These are phyloP conservation scores for Caulochytrium protostelioides DNA, from an alignment of 371 early-diverging fungal species.

Conservation along the genomic window DNA sequence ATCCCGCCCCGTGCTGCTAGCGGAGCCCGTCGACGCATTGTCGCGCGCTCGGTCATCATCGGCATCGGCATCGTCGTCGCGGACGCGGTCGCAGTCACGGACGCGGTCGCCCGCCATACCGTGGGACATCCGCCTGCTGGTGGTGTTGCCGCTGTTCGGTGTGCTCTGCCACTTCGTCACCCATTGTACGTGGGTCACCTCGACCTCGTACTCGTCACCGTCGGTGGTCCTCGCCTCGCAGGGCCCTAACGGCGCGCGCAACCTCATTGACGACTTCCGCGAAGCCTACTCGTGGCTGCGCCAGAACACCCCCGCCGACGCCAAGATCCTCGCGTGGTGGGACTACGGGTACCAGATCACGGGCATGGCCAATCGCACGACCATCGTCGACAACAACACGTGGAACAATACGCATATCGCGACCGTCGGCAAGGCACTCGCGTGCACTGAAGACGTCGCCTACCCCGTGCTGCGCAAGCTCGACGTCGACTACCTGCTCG, in stretches of 20 bases:
- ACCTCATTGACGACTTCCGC: conserved; percentile 97
- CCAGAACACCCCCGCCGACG: conserved; percentile 76
- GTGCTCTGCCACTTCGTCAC: conserved; percentile 52
- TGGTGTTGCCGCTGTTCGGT: conserved; percentile 37
- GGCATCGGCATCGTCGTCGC: no score
- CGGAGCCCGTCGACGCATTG: no score
- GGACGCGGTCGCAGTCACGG: conserved; percentile 1
- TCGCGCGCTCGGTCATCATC: no score
- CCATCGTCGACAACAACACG: conserved; percentile 97
- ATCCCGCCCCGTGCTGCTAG: no score
- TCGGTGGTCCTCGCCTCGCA: conserved; percentile 92
- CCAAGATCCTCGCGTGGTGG: conserved; percentile 98
- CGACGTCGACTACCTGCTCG: conserved; percentile 89
- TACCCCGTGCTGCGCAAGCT: conserved; percentile 71
- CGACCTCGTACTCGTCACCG: conserved; percentile 91
- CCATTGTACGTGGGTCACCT: conserved; percentile 97
- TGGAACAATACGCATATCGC: conserved; percentile 99
- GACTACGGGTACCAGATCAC: conserved; percentile 99
- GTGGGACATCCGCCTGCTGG: conserved; percentile 3
- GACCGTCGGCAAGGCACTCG: conserved; percentile 89
- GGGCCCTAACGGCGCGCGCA: conserved; percentile 57
- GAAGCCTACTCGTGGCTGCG: conserved; percentile 98
- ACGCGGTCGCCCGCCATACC: no score
- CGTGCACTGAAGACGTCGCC: conserved; percentile 68
- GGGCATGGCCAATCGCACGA: conserved; percentile 92